phyloP scores from a whole-genome alignment of 495 filamentous ascomycete genomes.

The Penicillium maclennaniae region DNA sequence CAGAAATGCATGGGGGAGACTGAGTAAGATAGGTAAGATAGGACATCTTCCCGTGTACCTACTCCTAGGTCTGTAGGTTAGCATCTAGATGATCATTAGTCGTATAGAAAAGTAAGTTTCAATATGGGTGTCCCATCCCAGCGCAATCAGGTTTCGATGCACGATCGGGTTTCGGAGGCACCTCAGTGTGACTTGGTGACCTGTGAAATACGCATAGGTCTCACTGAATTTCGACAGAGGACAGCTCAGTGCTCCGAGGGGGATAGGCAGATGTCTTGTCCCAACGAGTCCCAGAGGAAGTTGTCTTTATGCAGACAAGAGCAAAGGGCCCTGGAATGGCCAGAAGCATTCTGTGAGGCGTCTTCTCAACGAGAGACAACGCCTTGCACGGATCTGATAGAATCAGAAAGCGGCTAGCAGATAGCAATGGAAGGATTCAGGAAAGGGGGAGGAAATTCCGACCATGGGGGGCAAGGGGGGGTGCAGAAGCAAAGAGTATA shows the following conservation, averaged over 20 bases:
- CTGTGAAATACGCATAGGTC: neutral
- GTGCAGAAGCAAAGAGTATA: neutral
- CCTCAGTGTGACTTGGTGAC: neutral
- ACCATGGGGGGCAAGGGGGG: neutral
- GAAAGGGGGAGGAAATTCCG: neutral
- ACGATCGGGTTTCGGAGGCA: slow-evolving; percentile 1
- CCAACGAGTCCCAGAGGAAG: neutral
- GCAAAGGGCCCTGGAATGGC: neutral
- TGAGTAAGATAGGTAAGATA: neutral
- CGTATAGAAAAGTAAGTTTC: neutral
- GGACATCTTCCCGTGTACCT: neutral
- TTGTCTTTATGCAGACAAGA: neutral
- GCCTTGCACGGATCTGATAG: neutral
- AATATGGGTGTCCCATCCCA: neutral
- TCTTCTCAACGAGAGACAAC: neutral
- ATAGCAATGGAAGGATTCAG: neutral
- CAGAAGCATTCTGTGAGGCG: neutral
- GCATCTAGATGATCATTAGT: slow-evolving; percentile 14
- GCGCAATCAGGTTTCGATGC: neutral
- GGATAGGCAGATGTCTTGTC: neutral
- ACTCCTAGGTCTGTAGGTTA: slow-evolving; percentile 2
- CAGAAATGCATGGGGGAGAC: slow-evolving; percentile 7
- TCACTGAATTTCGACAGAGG: slow-evolving; percentile 3
- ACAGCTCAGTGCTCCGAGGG: neutral
- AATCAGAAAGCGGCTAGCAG: neutral